Base-by-base conservation (phyloP, 345 rosid species). In the Cardiospermum halicacabum region DNA sequence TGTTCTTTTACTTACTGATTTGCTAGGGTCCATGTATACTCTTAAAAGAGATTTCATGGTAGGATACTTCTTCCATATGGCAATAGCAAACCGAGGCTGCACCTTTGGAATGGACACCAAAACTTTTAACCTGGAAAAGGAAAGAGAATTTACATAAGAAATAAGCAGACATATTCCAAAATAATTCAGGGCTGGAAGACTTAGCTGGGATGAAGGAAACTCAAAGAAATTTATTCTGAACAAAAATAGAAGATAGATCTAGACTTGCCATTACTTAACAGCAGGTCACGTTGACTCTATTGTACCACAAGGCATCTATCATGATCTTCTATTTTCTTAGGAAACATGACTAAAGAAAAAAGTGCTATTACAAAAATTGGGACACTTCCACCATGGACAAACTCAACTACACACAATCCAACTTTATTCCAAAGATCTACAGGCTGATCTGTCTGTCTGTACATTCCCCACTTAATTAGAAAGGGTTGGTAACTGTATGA, bases 51-150 rank as follows among this genome's bases (percentile, higher is more conserved):
- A 84, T 80, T 82, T 94, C 98, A 90, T 86, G n/a, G 98, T 81
- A 16, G 97, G 97, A 69, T 93, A 90, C 81, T 84, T 84, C 78
- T 82, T 88, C 90, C 85, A 75, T 71, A 90, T 85, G 39, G 98
- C 91, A 65, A 90, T 40, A 3, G 96, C 97, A 65, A 78, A 88
- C 67, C 95, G 84, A 26, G 98, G 97, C 75, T 93, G 98, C 60
- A 93, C 97, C 84, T 94, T 94, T 56, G 97, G 99, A 47, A 94
- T 87, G 28, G 95, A 85, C 60, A 91, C 84, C 80, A 91, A 81
- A 13, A 95, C 95, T 80, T 88, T 94, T 69, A 91, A 77, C 97
- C 99, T 94, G 81, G 67, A 64, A 4, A 51, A 11, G 49, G 34
- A 53, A 21, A 49, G 54, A 42, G 61, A 47, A 47, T 47, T 47